Conservation (phyloP, 2,329 filamentous ascomycete species). For the Xylariaceae sp. region DNA sequence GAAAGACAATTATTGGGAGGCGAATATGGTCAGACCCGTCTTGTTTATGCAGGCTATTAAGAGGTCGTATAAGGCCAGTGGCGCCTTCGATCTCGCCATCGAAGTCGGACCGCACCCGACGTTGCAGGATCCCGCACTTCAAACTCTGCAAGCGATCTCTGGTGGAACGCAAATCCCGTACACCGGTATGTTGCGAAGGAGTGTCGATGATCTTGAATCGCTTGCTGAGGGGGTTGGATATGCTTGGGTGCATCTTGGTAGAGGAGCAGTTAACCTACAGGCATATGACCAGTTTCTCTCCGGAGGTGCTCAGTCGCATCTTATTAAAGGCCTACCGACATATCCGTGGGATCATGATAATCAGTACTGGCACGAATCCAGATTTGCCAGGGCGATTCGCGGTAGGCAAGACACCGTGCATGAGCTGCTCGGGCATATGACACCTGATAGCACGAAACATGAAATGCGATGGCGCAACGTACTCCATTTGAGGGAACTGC, state of each 20-base stretch:
- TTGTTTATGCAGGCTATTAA: slow-evolving; percentile 37
- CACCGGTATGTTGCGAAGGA: background rate
- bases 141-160: slow-evolving; percentile 30
- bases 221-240: background rate
- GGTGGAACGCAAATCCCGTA: background rate
- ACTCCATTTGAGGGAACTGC: slow-evolving; percentile 8
- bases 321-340: slow-evolving; percentile 11
- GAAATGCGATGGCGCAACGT: slow-evolving; percentile 20
- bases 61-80: background rate
- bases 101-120: slow-evolving; percentile 43
- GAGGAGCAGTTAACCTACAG: background rate
- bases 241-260: background rate
- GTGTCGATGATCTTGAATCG: background rate
- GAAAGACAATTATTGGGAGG: slow-evolving; percentile 36
- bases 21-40: slow-evolving; percentile 40
- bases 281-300: background rate
- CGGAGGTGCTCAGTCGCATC: background rate
- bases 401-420: background rate
- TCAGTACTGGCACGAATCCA: slow-evolving; percentile 22
- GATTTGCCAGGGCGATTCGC: slow-evolving; percentile 5
- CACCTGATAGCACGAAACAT: slow-evolving; percentile 5
- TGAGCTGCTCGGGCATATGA: slow-evolving; percentile 13
- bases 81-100: slow-evolving; percentile 29
- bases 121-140: slow-evolving; percentile 38
- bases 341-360: slow-evolving; percentile 22